Evolutionary conservation across 2,329 filamentous ascomycete genomes (phyloP), one percentile per base, ranked within the genome.

Genomic region (Penicillium brevicompactum): DNA sequence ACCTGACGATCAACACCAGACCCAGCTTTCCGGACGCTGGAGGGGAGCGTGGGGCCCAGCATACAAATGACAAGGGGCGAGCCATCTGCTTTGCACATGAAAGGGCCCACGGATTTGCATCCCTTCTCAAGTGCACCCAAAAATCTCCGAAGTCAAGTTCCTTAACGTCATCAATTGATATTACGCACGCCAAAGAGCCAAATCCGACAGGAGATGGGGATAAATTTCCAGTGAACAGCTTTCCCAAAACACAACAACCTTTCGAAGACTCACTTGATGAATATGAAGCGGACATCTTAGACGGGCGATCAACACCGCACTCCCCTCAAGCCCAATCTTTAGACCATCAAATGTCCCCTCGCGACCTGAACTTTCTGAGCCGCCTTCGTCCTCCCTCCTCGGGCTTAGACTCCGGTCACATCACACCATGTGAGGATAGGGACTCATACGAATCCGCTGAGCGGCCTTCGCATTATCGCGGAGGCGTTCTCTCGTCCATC

Each of bases 401-500:
- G 21, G 67, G 66, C 24, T 56, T 72, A 31, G 62, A 66, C n/a
- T 73, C 73, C n/a, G 70, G 69, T 22, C 69, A 70, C 44, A 60
- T 58, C 24, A 74, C 70, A 16, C 69, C 69, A 5, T 56, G 68
- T 10, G 72, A 72, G 47, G 74, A 76, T 41, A 64, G 70, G 37
- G 78, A 84, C 42, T 78, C 82, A 34, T 53, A 14, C 21, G 82
- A 84, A 42, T 81, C 84, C 53, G 90, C 90, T 66, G 85, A 87
- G 43, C 80, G 81, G 41, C 89, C 89, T 4, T 75, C 80, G 21
- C 83, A 87, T 59, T 92, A 90, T 69, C 84, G 87, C 47, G 87
- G 87, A 30, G 89, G 91, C 30, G 84, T 93, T 45, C 77, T 95
- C 1, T 86, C 87, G 2, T 87, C 86, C 0, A 76, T 95, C 0